phyloP scores from a whole-genome alignment of 1,139 yeast species.

The Eremothecium sinecaudum region DNA sequence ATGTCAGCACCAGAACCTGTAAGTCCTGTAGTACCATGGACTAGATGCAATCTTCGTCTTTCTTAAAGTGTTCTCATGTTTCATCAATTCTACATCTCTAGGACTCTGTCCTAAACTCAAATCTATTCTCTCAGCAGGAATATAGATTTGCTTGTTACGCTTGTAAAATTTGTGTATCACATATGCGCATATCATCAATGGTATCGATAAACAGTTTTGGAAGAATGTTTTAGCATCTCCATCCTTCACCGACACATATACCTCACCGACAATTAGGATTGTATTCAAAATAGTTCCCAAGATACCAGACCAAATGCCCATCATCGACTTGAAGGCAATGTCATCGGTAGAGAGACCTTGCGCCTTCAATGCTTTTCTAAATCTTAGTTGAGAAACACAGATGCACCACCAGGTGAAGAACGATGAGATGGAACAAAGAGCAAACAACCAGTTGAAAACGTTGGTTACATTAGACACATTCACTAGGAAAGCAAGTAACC shows the following conservation, averaged over 20 bases:
- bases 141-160: constrained; percentile 21
- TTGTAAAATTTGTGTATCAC: constrained; percentile 28
- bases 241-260: constrained; percentile 36
- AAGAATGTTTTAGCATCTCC: constrained; percentile 35
- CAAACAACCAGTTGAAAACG: constrained; percentile 70
- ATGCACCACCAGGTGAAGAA: constrained; percentile 78
- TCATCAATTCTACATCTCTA: constrained; percentile 38
- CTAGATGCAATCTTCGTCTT: constrained; percentile 10
- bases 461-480: constrained; percentile 54
- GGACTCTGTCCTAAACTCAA: constrained; percentile 46
- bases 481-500: constrained; percentile 64
- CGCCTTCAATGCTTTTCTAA: constrained; percentile 59
- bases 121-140: constrained; percentile 38
- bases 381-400: constrained; percentile 65
- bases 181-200: constrained; percentile 37
- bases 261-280: constrained; percentile 39
- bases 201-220: constrained; percentile 42
- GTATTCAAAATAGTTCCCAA: constrained; percentile 37
- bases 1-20: constrained; percentile 14
- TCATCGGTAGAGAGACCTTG: constrained; percentile 48
- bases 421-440: constrained; percentile 76
- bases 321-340: constrained; percentile 40
- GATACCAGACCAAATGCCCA: constrained; percentile 42
- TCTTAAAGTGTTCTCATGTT: constrained; percentile 12
- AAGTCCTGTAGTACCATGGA: constrained; percentile 12